Base-by-base conservation (phyloP, 495 filamentous ascomycete species). In the Podospora sp. region DNA sequence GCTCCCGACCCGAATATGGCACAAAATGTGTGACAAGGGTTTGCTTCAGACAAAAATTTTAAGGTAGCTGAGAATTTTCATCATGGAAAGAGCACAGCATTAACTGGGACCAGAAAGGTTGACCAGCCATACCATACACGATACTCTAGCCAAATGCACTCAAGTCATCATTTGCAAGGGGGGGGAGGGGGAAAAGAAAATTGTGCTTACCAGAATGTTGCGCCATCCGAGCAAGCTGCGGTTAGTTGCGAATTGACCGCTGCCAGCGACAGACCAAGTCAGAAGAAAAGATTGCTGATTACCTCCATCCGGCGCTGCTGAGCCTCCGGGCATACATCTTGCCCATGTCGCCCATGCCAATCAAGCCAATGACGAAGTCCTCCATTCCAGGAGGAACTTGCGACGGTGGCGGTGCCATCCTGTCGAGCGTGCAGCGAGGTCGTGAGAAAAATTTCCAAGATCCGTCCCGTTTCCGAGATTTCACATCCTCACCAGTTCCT, bases 131-230 rank as follows among this genome's bases (percentile, higher is more conserved):
- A 70, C 76, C 73, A 76, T 83, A 78, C 73, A 76, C 85, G 87
- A 92, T 96, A 84, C 93, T 97, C 93, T 92, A 97, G 93, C 93
- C 93, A 97, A 97, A 97, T 97, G 93, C 93, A 91, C 93, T 97
- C 93, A 92, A 91, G 92, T 97, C 93, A 97, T 97, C 93, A 94
- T 93, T 75, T 76, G 66, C 73, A 40, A 65, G 70, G 69, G 66
- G 51, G 57, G 59, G 58, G 62, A 70, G 35, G 53, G 53, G 26
- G 52, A 68, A 51, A 36, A 21, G 29, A 65, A 25, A 58, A 22
- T 35, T 9, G 33, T 35, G 58, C 66, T 52, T 66, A 74, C 71
- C 69, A 73, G 71, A 36, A 21, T 8, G 29, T 40, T 50, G 20
- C 12, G 51, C 65, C 65, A 40, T 29, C 60, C 55, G 68, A 69